phyloP scores from a whole-genome alignment of 2,329 filamentous ascomycete genomes.

The Stagonosporopsis tanaceti region DNA sequence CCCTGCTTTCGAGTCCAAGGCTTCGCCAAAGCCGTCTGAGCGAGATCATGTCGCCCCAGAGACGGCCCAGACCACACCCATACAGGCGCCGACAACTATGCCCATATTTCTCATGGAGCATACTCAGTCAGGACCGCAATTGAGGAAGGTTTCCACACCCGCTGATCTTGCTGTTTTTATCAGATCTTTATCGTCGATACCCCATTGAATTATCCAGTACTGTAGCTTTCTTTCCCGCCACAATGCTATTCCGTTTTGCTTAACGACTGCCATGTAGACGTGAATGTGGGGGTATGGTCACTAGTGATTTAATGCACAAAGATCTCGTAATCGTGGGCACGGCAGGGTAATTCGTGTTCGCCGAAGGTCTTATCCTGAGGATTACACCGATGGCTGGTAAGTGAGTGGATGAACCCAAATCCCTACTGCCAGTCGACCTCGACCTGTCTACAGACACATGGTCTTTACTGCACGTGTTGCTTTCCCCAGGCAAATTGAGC shows the following conservation, averaged over 20 bases:
- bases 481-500: too few species aligned
- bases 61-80: neutral
- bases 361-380: too few species aligned
- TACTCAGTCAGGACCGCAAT: slow-evolving; percentile 2
- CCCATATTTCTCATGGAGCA: slow-evolving; percentile 15
- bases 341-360: neutral
- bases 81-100: slow-evolving; percentile 12
- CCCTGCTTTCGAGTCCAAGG: neutral
- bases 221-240: neutral
- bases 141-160: slow-evolving; percentile 17
- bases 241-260: neutral
- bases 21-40: neutral
- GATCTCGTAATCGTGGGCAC: neutral
- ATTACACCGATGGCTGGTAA: too few species aligned
- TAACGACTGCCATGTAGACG: too few species aligned
- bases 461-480: too few species aligned
- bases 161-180: slow-evolving; percentile 19
- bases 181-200: slow-evolving; percentile 19
- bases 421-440: too few species aligned
- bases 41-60: neutral
- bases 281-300: neutral
- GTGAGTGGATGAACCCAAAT: too few species aligned
- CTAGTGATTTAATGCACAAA: neutral
- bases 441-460: too few species aligned
- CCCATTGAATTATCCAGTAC: slow-evolving; percentile 16